These are phyloP conservation scores for Tremella fuciformis DNA, from an alignment of 768 basidiomycete species.

Conservation along the genomic window DNA sequence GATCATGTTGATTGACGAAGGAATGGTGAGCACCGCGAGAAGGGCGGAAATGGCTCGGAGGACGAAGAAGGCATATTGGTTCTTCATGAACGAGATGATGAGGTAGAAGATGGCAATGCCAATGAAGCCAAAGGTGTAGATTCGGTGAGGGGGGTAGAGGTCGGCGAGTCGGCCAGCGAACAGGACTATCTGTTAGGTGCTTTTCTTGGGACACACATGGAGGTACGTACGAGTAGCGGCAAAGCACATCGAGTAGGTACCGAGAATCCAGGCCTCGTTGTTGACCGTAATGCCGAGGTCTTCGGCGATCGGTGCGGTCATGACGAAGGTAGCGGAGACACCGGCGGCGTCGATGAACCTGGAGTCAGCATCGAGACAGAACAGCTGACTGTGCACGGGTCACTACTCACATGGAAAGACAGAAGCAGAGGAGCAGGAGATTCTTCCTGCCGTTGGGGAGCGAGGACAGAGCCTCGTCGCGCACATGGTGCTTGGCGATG, in stretches of 20 bases:
- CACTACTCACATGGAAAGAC: constrained; percentile 37
- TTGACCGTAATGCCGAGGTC: constrained; percentile 33
- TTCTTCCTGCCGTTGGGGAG: constrained; percentile 29
- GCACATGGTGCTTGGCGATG: too few species aligned
- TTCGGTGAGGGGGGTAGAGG: constrained; percentile 39
- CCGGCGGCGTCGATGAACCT: constrained; percentile 40
- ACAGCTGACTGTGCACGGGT: neutral
- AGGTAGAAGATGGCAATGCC: constrained; percentile 47
- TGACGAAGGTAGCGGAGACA: constrained; percentile 42
- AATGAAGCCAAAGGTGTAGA: constrained; percentile 47
- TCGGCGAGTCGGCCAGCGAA: constrained; percentile 45
- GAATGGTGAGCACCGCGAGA: constrained; percentile 45
- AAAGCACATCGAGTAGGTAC: constrained; percentile 40
- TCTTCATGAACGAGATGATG: constrained; percentile 43
- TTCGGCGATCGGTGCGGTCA: constrained; percentile 43
- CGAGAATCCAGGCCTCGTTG: constrained; percentile 43
- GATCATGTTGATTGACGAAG: constrained; percentile 43
- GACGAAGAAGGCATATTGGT: constrained; percentile 46
- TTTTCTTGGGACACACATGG: neutral
- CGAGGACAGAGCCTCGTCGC: constrained; percentile 19
- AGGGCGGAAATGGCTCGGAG: constrained; percentile 46
- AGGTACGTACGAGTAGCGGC: constrained; percentile 21
- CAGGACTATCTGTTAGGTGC: constrained; percentile 23
- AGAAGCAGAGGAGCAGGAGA: constrained; percentile 37
- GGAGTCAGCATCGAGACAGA: neutral